phyloP scores from a whole-genome alignment of 495 filamentous ascomycete species.

The Copromyces sp. region DNA sequence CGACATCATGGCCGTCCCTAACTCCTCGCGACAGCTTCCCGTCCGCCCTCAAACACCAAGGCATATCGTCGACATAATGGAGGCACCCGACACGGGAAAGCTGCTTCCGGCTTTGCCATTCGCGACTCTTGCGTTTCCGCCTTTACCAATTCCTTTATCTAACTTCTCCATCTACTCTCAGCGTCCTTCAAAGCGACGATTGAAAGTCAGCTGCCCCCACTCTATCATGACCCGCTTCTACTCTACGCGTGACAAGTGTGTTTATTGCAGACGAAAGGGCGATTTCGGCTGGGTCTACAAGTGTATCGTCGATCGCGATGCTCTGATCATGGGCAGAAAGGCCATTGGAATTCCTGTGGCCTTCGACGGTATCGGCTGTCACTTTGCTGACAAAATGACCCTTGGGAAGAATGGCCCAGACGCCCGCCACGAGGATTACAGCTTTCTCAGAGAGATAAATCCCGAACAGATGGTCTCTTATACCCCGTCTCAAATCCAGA shows the following conservation, averaged over 20 bases:
- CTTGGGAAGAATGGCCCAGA: constrained; percentile 24
- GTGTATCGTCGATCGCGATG: constrained; percentile 50
- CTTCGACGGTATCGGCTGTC: constrained; percentile 17
- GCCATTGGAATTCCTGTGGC: constrained; percentile 20
- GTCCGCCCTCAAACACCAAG: background rate
- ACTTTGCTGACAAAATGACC: constrained; percentile 14
- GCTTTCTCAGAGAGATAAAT: constrained; percentile 40
- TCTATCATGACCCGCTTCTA: constrained; percentile 49
- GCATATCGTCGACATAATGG: background rate
- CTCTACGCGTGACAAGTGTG: constrained; percentile 34
- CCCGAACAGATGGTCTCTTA: constrained; percentile 39
- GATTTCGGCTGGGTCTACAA: constrained; percentile 55
- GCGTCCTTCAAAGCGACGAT: background rate
- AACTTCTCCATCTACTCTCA: constrained; percentile 2
- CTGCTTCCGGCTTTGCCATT: background rate
- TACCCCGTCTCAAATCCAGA: constrained; percentile 27
- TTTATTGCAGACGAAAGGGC: constrained; percentile 36
- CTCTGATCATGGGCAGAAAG: constrained; percentile 30
- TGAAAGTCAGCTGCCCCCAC: constrained; percentile 44
- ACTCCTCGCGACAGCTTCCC: background rate
- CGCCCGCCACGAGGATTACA: constrained; percentile 24
- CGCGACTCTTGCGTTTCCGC: background rate
- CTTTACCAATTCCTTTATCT: constrained; percentile 6
- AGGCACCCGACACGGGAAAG: background rate
- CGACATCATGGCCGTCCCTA: background rate